phyloP scores from a whole-genome alignment of 768 basidiomycete genomes.

The Melanogaster broomeanus region DNA sequence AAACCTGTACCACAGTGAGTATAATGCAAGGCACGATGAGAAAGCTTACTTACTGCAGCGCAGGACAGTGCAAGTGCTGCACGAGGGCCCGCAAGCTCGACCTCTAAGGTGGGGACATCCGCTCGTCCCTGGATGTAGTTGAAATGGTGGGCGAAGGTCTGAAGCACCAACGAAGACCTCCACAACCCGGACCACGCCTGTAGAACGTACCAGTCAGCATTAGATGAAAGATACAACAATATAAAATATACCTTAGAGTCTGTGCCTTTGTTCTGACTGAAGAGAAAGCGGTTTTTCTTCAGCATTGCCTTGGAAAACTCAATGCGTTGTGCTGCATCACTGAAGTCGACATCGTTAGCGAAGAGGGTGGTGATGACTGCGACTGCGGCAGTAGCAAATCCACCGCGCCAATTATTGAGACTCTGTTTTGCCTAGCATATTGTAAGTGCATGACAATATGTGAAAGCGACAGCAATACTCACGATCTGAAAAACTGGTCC shows the following conservation, averaged over 20 bases:
- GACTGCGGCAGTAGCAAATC: neutral
- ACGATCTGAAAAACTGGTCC: conserved; percentile 2
- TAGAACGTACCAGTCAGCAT: neutral
- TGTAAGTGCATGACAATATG: neutral
- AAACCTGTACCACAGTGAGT: conserved; percentile 3
- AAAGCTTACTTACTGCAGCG: conserved; percentile 2
- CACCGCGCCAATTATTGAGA: neutral
- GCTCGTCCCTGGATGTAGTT: conserved; percentile 8
- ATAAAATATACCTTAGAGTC: neutral
- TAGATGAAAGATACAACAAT: neutral
- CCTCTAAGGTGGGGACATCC: conserved; percentile 5
- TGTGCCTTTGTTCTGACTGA: neutral
- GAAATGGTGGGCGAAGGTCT: conserved; percentile 13
- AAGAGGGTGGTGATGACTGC: neutral
- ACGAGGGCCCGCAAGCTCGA: neutral
- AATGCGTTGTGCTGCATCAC: neutral
- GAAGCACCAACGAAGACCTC: conserved; percentile 10
- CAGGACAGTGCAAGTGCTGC: conserved; percentile 10
- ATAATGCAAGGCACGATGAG: neutral
- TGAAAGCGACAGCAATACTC: neutral
- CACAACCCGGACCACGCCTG: conserved; percentile 6
- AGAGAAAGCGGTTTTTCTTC: neutral
- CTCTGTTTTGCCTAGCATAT: neutral
- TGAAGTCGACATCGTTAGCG: neutral
- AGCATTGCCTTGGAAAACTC: neutral